Conservation (phyloP, 306 rosid genomes). For the Fragaria nilgerrensis region DNA sequence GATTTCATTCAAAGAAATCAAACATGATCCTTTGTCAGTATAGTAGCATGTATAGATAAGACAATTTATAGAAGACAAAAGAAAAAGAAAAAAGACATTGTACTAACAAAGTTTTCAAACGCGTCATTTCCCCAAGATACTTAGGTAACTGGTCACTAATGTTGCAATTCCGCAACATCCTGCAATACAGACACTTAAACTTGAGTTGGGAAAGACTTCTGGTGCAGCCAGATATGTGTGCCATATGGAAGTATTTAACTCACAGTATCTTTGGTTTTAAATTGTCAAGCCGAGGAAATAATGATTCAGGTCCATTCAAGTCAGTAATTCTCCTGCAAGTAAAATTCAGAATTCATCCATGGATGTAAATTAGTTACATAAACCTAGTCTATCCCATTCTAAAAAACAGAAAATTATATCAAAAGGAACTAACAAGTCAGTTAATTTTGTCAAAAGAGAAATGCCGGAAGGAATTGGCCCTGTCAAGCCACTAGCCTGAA, state of each 20-base stretch:
- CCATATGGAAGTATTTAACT: slow-evolving; percentile 31
- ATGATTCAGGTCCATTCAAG: slow-evolving; percentile 51
- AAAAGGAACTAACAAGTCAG: slow-evolving; percentile 53
- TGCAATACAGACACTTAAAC: slow-evolving; percentile 23
- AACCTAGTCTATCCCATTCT: not conserved
- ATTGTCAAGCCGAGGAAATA: slow-evolving; percentile 47
- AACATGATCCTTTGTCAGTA: not conserved
- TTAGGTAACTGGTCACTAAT: slow-evolving; percentile 48
- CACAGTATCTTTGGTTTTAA: slow-evolving; percentile 37
- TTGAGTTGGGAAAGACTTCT: not conserved
- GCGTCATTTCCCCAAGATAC: slow-evolving; percentile 37
- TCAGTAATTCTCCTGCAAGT: slow-evolving; percentile 71
- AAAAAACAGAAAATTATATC: not conserved
- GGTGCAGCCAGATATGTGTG: not conserved
- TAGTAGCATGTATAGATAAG: not conserved
- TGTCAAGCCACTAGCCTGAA: slow-evolving; percentile 74
- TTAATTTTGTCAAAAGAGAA: slow-evolving; percentile 35
- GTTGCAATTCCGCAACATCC: slow-evolving; percentile 73
- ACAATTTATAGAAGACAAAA: not conserved
- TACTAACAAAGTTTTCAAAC: slow-evolving; percentile 50
- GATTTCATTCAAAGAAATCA: not conserved
- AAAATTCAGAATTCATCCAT: not conserved
- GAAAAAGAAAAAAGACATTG: not conserved
- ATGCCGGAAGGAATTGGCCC: slow-evolving; percentile 74
- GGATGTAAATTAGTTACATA: not conserved